Percentiles rank a stretch among this genome's conserved stretches.
Evolutionary conservation across 495 filamentous ascomycete species (phyloP).

Genomic region (Penicillium bovifimosum): DNA sequence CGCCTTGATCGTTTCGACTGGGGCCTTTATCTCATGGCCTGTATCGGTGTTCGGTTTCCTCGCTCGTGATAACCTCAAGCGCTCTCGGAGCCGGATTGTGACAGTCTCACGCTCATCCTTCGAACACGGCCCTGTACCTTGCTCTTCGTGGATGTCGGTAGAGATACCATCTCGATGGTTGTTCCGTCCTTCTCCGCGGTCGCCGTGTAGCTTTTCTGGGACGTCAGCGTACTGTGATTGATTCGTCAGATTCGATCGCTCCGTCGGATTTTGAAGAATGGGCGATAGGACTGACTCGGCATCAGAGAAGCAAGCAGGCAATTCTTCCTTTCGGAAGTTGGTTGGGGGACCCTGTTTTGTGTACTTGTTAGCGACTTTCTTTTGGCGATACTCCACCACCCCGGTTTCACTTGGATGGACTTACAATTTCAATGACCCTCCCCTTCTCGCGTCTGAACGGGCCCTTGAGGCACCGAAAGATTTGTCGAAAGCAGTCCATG

Average conservation of each 20-base stretch:
- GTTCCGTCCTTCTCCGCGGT: conserved; percentile 29
- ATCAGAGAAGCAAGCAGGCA: conserved; percentile 37
- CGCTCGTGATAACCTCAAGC: conserved; percentile 16
- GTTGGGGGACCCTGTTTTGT: conserved; percentile 36
- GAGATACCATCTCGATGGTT: conserved; percentile 22
- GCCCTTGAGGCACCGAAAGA: conserved; percentile 33
- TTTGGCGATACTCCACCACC: not conserved
- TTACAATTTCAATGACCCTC: conserved; percentile 36
- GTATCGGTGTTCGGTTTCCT: conserved; percentile 3
- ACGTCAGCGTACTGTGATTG: conserved; percentile 35
- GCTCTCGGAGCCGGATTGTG: conserved; percentile 18
- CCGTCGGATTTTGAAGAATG: conserved; percentile 8
- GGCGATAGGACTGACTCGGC: conserved; percentile 38
- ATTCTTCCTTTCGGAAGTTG: conserved; percentile 43
- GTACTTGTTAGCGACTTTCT: conserved; percentile 2
- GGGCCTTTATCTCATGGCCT: conserved; percentile 1
- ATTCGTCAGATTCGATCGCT: conserved; percentile 29
- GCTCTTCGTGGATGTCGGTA: conserved; percentile 26
- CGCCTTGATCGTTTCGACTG: not conserved
- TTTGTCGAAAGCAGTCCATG: conserved; percentile 41
- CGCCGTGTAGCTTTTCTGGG: conserved; percentile 30
- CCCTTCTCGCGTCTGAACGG: conserved; percentile 30
- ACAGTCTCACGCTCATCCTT: conserved; percentile 29
- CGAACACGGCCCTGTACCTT: conserved; percentile 33
- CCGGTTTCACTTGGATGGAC: conserved; percentile 10